Evolutionary conservation across 2,329 filamentous ascomycete species (phyloP).

Genomic region (Diaporthe ilicicola): DNA sequence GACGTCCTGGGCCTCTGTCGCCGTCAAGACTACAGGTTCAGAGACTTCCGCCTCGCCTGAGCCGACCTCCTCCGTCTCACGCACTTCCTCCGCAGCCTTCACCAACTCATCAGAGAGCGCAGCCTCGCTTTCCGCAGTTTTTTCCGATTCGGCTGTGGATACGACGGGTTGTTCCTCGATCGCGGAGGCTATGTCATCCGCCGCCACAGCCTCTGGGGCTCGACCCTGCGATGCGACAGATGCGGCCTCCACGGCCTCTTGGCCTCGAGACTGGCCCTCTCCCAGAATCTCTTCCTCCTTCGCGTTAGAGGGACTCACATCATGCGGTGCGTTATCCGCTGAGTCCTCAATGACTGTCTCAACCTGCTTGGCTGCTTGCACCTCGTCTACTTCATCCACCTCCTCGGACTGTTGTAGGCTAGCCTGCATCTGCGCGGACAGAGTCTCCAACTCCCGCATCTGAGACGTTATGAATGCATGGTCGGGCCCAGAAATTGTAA

Average conservation of each 20-base stretch:
- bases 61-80: constrained; percentile 18
- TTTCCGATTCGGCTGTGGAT: neutral
- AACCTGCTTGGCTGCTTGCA: neutral
- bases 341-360: neutral
- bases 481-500: neutral
- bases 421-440: neutral
- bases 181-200: neutral
- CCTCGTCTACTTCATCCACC: neutral
- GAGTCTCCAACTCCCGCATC: neutral
- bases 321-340: neutral
- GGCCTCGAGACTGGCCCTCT: neutral
- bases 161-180: neutral
- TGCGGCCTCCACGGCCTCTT: neutral
- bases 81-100: constrained; percentile 23
- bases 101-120: constrained; percentile 7
- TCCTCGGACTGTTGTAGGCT: neutral
- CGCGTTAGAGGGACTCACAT: neutral
- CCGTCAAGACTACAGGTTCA: neutral
- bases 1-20: constrained; percentile 25
- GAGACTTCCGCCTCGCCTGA: neutral
- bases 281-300: neutral
- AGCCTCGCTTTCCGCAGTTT: neutral
- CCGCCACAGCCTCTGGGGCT: constrained; percentile 3
- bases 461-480: neutral
- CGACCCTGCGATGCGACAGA: constrained; percentile 6